These are phyloP conservation scores for Naganishia vaughanmartiniae DNA, from an alignment of 768 basidiomycete species.

Conservation along the genomic window DNA sequence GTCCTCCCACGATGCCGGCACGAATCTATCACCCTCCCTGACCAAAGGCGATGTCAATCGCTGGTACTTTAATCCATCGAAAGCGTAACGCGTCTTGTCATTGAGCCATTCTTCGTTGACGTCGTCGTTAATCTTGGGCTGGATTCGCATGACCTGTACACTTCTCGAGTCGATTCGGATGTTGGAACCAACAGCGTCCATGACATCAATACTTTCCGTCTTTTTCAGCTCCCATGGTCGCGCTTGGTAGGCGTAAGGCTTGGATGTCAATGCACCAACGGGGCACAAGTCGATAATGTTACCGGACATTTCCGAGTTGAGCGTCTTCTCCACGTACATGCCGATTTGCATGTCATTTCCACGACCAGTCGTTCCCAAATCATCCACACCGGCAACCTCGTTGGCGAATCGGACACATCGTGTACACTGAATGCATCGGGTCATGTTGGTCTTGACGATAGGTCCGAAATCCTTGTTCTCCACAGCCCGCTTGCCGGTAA, in stretches of 20 bases:
- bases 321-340: slow-evolving; percentile 94
- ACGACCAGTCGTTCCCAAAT: slow-evolving; percentile 91
- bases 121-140: slow-evolving; percentile 93
- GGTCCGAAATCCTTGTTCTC: slow-evolving; percentile 98
- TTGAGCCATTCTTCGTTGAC: slow-evolving; percentile 99
- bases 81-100: slow-evolving; percentile 96
- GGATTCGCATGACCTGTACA: slow-evolving; percentile 93
- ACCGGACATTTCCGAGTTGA: slow-evolving; percentile 95
- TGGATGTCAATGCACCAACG: slow-evolving; percentile 95
- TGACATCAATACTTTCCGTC: slow-evolving; percentile 91
- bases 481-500: slow-evolving; percentile 93
- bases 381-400: slow-evolving; percentile 97
- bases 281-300: slow-evolving; percentile 97
- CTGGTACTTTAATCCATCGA: slow-evolving; percentile 93
- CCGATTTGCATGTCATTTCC: slow-evolving; percentile 99
- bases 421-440: slow-evolving; percentile 98
- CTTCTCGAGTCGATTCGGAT: slow-evolving; percentile 94
- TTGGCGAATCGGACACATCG: slow-evolving; percentile 98
- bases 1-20: slow-evolving; percentile 84
- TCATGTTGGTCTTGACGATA: slow-evolving; percentile 97
- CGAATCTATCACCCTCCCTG: slow-evolving; percentile 88
- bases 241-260: slow-evolving; percentile 96
- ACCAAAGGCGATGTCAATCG: slow-evolving; percentile 87
- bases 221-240: slow-evolving; percentile 98
- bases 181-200: slow-evolving; percentile 94